Conservation (phyloP, 352 stramenopile species). For the Pythium grandisporangium region DNA sequence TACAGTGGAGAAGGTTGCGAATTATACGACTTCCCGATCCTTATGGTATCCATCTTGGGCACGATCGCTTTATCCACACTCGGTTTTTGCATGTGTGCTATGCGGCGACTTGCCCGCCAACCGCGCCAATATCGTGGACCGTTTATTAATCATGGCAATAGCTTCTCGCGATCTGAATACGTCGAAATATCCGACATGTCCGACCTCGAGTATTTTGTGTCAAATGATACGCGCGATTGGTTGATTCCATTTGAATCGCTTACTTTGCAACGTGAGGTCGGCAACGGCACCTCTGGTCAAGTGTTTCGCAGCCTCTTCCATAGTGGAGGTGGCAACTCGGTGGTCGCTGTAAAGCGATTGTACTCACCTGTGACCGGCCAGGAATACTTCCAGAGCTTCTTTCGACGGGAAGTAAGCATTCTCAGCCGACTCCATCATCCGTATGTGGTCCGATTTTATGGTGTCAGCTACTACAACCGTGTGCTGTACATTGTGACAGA, state of each 20-base stretch:
- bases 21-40: conserved; percentile 79
- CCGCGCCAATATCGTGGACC: conserved; percentile 46
- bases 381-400: conserved; percentile 89
- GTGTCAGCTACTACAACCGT: conserved; percentile 86
- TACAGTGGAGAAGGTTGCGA: conserved; percentile 69
- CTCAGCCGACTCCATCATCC: conserved; percentile 82
- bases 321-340: conserved; percentile 69
- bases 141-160: conserved; percentile 33
- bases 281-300: conserved; percentile 83
- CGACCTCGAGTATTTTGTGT: conserved; percentile 84
- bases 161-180: conserved; percentile 76
- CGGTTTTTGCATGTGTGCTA: conserved; percentile 83
- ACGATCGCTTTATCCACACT: conserved; percentile 74
- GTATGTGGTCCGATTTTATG: conserved; percentile 87
- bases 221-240: conserved; percentile 82
- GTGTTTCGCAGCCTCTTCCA: conserved; percentile 85
- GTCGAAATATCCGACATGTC: conserved; percentile 82
- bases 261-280: conserved; percentile 77
- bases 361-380: conserved; percentile 82
- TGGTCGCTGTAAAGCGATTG: conserved; percentile 83
- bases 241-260: conserved; percentile 86
- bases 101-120: conserved; percentile 67
- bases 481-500: conserved; percentile 89
- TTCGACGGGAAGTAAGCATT: conserved; percentile 82
- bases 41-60: conserved; percentile 72